A percentile compares a stretch with the other conserved stretches of the same genome.
phyloP scores from a whole-genome alignment of 495 filamentous ascomycete species.

The Barbatosphaeria neglecta region DNA sequence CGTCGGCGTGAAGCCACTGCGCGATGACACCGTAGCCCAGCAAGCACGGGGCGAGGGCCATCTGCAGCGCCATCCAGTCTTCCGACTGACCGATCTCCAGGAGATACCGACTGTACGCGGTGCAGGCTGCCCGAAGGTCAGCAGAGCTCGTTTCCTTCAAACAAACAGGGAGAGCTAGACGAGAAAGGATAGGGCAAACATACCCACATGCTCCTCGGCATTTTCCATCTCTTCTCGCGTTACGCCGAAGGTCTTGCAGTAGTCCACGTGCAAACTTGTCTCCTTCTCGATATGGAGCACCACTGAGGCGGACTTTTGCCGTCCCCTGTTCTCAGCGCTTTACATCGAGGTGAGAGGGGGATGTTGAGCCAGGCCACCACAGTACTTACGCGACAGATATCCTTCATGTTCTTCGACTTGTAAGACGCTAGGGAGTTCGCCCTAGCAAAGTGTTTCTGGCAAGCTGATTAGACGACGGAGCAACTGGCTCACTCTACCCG shows the following conservation, averaged over 20 bases:
- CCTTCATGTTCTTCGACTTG: constrained; percentile 62
- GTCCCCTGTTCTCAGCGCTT: neutral
- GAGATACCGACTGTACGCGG: constrained; percentile 67
- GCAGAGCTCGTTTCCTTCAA: no score
- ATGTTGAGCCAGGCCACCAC: no score
- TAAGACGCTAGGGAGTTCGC: constrained; percentile 75
- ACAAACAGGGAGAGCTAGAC: neutral
- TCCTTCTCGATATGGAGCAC: constrained; percentile 68
- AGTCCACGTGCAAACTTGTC: constrained; percentile 66
- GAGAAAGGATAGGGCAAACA: constrained; percentile 2
- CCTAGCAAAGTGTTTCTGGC: constrained; percentile 73
- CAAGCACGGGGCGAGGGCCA: constrained; percentile 74
- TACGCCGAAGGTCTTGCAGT: constrained; percentile 73
- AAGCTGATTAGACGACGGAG: neutral
- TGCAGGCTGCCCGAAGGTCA: constrained; percentile 49
- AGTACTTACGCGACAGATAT: constrained; percentile 50
- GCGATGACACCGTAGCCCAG: constrained; percentile 78
- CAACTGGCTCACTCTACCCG: no score
- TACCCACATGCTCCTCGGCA: constrained; percentile 64
- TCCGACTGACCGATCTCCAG: constrained; percentile 80
- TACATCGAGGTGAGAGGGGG: neutral
- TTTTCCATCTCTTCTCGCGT: constrained; percentile 60
- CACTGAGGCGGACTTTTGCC: constrained; percentile 52
- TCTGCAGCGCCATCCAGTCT: constrained; percentile 73
- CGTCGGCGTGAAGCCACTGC: constrained; percentile 46